Evolutionary conservation across 768 basidiomycete genomes (phyloP).

Genomic region (Tephrocybe sp.): DNA sequence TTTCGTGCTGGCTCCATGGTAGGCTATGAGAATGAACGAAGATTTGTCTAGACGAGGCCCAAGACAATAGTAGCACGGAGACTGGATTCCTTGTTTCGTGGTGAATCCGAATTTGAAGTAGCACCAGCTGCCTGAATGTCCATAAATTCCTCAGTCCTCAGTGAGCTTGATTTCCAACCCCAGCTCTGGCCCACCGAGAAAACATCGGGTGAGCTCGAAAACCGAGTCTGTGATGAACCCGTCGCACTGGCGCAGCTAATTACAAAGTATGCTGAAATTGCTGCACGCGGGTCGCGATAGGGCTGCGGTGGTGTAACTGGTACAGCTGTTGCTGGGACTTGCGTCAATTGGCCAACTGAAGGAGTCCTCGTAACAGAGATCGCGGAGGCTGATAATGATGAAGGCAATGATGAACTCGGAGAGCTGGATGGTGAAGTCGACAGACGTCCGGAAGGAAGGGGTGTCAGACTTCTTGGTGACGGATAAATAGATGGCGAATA

Average conservation of each 20-base stretch:
- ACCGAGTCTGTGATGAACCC: constrained; percentile 79
- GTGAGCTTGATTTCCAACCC: constrained; percentile 80
- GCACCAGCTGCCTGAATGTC: constrained; percentile 36
- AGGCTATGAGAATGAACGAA: not conserved
- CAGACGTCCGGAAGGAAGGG: constrained; percentile 21
- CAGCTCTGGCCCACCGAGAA: constrained; percentile 87
- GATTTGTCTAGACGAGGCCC: constrained; percentile 55
- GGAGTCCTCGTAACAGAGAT: constrained; percentile 8
- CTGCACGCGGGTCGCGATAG: constrained; percentile 71
- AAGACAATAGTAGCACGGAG: constrained; percentile 77
- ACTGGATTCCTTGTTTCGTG: constrained; percentile 50
- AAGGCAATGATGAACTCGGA: constrained; percentile 16
- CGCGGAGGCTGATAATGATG: not conserved
- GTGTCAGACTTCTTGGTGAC: constrained; percentile 43
- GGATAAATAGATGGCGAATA: constrained; percentile 47
- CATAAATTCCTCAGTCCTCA: constrained; percentile 48
- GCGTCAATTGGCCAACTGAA: no score
- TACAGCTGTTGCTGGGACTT: constrained; percentile 41
- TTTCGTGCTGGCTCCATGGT: constrained; percentile 47
- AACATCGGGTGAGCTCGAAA: constrained; percentile 81
- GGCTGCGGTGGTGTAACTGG: constrained; percentile 57
- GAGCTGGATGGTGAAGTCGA: constrained; percentile 22
- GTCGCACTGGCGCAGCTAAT: constrained; percentile 80
- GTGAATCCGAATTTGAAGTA: constrained; percentile 15
- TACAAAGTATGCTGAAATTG: constrained; percentile 77